Conservation (phyloP, 352 stramenopile species). For the Pythium oligandrum region DNA sequence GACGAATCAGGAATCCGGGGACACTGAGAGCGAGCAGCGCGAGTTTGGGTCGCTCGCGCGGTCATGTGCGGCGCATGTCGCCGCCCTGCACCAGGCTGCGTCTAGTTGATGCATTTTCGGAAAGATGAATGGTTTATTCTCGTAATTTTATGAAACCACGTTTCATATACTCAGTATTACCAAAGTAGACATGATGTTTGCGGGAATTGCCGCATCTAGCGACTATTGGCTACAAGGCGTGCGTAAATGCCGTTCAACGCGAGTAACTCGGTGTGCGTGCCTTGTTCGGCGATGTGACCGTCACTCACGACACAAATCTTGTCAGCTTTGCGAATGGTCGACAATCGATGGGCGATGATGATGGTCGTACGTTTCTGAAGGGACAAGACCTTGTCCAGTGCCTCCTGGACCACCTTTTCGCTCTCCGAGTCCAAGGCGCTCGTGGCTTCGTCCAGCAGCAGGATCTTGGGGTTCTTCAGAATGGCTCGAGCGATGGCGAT, state of each 20-base stretch:
- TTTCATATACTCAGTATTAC: no score
- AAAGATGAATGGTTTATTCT: no score
- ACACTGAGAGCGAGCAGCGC: constrained; percentile 51
- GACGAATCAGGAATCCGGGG: constrained; percentile 29
- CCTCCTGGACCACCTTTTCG: constrained; percentile 81
- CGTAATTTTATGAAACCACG: no score
- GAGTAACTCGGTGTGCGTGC: constrained; percentile 90
- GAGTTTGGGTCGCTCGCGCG: constrained; percentile 51
- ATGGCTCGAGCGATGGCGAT: constrained; percentile 92
- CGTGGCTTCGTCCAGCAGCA: constrained; percentile 92
- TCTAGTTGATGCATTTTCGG: no score
- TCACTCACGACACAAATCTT: constrained; percentile 93
- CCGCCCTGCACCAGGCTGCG: constrained; percentile 36
- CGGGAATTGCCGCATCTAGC: no score
- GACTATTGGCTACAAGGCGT: constrained; percentile 12
- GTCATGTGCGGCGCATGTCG: constrained; percentile 59
- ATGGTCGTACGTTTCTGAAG: constrained; percentile 90
- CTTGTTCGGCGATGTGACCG: constrained; percentile 89
- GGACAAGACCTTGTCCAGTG: constrained; percentile 57
- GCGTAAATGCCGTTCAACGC: constrained; percentile 23
- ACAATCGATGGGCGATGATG: constrained; percentile 93
- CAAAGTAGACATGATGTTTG: no score
- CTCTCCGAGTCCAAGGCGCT: constrained; percentile 78
- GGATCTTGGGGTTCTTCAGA: constrained; percentile 81
- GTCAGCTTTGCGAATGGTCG: constrained; percentile 92